Evolutionary conservation across 2,329 filamentous ascomycete species (phyloP), one percentile per base, ranked within the genome.

Genomic region (Penicillium sp.): DNA sequence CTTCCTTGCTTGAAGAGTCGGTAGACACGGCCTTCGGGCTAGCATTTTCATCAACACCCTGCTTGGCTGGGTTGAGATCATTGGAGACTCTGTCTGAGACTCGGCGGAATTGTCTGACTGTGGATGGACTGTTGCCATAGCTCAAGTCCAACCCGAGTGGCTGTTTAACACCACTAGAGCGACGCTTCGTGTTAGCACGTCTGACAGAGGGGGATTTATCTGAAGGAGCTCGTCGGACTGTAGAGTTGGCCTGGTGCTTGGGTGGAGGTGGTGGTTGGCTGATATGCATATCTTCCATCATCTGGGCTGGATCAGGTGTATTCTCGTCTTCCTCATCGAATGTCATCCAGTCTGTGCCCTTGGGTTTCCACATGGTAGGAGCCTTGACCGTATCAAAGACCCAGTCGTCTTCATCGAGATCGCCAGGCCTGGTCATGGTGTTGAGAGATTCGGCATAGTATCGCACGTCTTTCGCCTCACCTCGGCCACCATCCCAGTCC

Each of bases 391-490:
- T 97, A 67, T 97, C 93, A 69, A 97, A 97, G 2, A 96, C 88
- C 93, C 93, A 97, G 60, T 90, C 92, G 60, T 96, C 91, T 14
- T 89, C 81, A n/a, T 89, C 81, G 5, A 91, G 87, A 35, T 79
- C 84, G 2, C 84, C 80, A 2, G 83, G 80, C 50, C 68, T 64
- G 26, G 70, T 67, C 34, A 95, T 82, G 8, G 84, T 86, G 63
- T 88, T 84, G 45, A 97, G 79, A 3, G 93, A 96, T 76, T 97
- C 93, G 65, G 96, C 92, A 73, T 97, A 97, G 74, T 93, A 96
- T 65, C 89, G 89, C 1, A 88, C 83, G 66, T 90, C 88, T 53
- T 82, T 84, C 47, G 84, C 83, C 53, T 85, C 81, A 57, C 84
- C 86, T 60, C 85, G 84, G 59, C 86, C 85, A 41, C 87, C 87